Base-by-base conservation (phyloP, 805 yeast genomes). In the Kodamaea kakaduensis region DNA sequence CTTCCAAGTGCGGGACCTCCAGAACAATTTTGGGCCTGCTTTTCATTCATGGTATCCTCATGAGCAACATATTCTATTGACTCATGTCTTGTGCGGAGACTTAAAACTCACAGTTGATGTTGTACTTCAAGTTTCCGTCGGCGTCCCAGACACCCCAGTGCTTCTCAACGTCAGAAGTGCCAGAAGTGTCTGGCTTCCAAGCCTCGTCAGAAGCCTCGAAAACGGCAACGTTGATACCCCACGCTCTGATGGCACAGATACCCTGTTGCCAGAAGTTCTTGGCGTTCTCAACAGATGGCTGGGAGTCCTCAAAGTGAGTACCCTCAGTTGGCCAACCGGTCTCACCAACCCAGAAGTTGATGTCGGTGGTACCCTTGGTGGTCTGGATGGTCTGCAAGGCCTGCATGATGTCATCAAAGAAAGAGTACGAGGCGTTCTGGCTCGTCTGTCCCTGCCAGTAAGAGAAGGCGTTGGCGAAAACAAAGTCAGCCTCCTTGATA, bases 381-480 rank as follows among this genome's bases (percentile, higher is more conserved):
- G 86, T 70, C 74, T 90, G 96, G 53, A 90, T 78, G 43, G 73
- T 70, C 71, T 87, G 95, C 61, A 90, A 69, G 47, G 97, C 96
- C 74, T 90, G 97, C 96, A 89, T 88, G 62, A 90, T 86, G 62
- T 90, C 97, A 60, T 89, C 97, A 48, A 87, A 77, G 82, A 89
- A 90, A 2, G 96, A 87, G 74, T 77, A 85, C 12, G 95, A 78
- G 17, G 96, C 77, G 61, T 89, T 89, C 32, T 61, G 55, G 75
- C 73, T 75, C 48, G 87, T 74, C 71, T 88, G 97, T 28, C 97
- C 97, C 71, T 90, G 97, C 97, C 97, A 90, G 81, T 89, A 90
- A 6, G 97, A 85, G 76, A 90, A 90, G 33, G 96, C 97, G 59
- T 90, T 90, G 54, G 96, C 95, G 60, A 81, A 84, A 43, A 88